Evolutionary conservation across 441 rosid species (phyloP), one percentile per base, ranked within the genome.

Genomic region (Hypseocharis bilobata): DNA sequence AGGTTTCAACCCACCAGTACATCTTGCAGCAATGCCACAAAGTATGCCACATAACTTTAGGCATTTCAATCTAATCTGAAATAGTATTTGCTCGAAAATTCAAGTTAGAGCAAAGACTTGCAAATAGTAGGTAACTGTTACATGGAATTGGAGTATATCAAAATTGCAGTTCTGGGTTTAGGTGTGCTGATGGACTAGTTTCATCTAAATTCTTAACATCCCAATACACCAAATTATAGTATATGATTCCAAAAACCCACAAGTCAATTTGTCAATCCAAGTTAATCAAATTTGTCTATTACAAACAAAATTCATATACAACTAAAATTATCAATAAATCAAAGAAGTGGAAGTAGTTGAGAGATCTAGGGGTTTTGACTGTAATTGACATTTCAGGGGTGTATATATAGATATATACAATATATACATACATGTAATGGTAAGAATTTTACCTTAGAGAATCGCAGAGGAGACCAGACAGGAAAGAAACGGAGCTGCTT

Each of bases 401-500:
- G 11, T 1, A 40, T 2, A 10, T 13, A 1, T 40, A 11, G 8
- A 5, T 38, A 40, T 13, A 11, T 0, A 40, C 7, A 13, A 40
- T 40, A 40, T 2, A 40, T 13, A 40, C 47, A 40, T 40, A 13
- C 14, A 40, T 3, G 47, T 11, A 11, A 47, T 16, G 4, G 30
- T 4, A 0, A 19, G 19, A 27, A 38, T 10, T 38, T 32, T 60
- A 68, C 71, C 49, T 6, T 6, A n/a, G 1, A 30, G 14, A 68
- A 47, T 5, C 25, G 71, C 8, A 30, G 65, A 8, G 22, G 36
- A 68, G 38, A 57, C 19, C 10, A 19, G 6, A 26, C 20, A 51
- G 45, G 26, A 60, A 55, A 52, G 64, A 56, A 19, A 14, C 14
- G n/a, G 6, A 49, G 65, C 67, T 40, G 64, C 47, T 59, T 58